phyloP scores from a whole-genome alignment of 371 early-diverging fungal genomes.

The Blakeslea trispora region DNA sequence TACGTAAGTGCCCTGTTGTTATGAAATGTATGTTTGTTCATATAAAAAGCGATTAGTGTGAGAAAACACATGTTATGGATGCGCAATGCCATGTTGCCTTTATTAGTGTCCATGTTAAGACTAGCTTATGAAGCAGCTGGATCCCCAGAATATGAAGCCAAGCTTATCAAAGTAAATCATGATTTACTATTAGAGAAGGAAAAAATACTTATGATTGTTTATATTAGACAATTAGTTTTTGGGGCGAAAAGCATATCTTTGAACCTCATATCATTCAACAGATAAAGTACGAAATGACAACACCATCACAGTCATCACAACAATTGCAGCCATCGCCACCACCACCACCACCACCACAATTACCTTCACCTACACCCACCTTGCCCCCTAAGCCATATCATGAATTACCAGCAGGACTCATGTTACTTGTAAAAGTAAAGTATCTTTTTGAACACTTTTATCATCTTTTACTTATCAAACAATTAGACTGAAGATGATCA shows the following conservation, averaged over 20 bases:
- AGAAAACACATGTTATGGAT: conserved; percentile 60
- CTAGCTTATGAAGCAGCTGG: conserved; percentile 54
- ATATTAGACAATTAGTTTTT: conserved; percentile 55
- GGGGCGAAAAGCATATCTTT: conserved; percentile 56
- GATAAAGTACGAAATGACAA: conserved; percentile 38
- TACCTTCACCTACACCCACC: neutral
- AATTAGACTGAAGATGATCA: conserved; percentile 40
- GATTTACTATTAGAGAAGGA: no score
- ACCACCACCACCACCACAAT: neutral
- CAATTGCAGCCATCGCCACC: neutral
- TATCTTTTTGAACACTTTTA: neutral
- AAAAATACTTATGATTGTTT: no score
- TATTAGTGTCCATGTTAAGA: conserved; percentile 53
- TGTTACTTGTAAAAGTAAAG: conserved; percentile 54
- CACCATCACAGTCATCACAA: conserved; percentile 10
- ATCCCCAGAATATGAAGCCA: conserved; percentile 45
- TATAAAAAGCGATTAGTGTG: conserved; percentile 38
- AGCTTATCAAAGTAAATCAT: conserved; percentile 61
- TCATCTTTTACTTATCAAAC: neutral
- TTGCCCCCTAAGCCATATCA: conserved; percentile 43
- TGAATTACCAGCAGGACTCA: conserved; percentile 62
- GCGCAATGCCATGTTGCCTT: conserved; percentile 53
- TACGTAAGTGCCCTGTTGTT: no score
- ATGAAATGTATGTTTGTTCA: neutral
- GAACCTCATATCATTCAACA: conserved; percentile 37